Conservation (phyloP, 2,329 filamentous ascomycete species). For the Leptodontidium sp. region DNA sequence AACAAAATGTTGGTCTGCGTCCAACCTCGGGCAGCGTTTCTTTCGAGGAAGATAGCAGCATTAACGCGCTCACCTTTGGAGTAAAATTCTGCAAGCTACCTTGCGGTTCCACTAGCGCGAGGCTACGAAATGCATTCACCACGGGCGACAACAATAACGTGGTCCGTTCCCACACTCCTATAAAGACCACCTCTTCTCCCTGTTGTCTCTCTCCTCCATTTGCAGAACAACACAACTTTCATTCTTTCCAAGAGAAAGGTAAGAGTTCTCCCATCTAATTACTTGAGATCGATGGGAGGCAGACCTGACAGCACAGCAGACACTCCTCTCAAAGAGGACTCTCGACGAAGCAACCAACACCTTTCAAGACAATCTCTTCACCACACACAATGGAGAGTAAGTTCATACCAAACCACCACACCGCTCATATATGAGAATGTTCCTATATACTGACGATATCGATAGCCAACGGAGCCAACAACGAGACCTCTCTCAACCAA, state of each 20-base stretch:
- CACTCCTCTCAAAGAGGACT: too few relatives aligned
- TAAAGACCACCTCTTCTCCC: not conserved
- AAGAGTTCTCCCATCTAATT: too few relatives aligned
- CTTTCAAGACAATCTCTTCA: too few relatives aligned
- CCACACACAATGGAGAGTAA: too few relatives aligned
- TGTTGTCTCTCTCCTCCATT: not conserved
- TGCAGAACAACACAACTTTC: not conserved
- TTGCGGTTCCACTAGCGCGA: not conserved
- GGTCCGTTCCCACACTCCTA: not conserved
- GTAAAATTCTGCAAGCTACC: constrained; percentile 3
- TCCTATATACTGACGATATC: too few relatives aligned
- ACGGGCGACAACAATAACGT: not conserved
- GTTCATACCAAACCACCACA: too few relatives aligned
- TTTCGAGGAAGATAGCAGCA: not conserved
- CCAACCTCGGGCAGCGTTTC: not conserved
- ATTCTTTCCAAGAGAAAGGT: too few relatives aligned
- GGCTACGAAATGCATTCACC: not conserved
- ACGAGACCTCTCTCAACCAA: not conserved
- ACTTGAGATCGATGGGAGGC: too few relatives aligned
- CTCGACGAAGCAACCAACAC: too few relatives aligned
- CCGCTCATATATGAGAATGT: too few relatives aligned
- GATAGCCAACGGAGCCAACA: not conserved
- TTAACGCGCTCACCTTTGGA: not conserved
- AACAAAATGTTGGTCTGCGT: not conserved
- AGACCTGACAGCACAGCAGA: too few relatives aligned